Evolutionary conservation across 2,329 filamentous ascomycete genomes (phyloP), one percentile per base, ranked within the genome.

Genomic region (Alternaria incomplexa): DNA sequence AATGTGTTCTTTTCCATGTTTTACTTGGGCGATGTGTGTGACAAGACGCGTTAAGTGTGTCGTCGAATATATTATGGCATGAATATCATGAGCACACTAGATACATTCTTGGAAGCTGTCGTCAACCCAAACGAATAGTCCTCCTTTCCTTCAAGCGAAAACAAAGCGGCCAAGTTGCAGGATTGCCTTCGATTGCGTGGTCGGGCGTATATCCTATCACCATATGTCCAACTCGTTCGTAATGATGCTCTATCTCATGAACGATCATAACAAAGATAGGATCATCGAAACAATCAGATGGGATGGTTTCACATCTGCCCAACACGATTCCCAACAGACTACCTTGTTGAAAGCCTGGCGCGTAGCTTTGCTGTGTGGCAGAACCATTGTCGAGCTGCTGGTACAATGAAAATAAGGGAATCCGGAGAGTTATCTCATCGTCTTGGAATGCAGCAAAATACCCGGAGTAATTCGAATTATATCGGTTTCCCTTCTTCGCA

Each of bases 41-140:
- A n/a, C 7, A 36, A 4, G 30, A 15, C 32, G 32, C 32, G 3
- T 36, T 5, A 36, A n/a, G 1, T 36, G 15, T n/a, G 32, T n/a
- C 15, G 9, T n/a, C 15, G 2, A n/a, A n/a, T 2, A 9, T 2
- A 15, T 8, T 4, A 0, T 36, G 4, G 9, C 32, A 8, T 10
- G 8, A 1, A 4, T 20, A 8, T 3, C 0, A 13, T 7, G 8
- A 3, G 20, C 4, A 3, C 8, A 12, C 0, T 1, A 28, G 15
- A 3, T 8, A 8, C 15, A 6, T 13, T 9, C 3, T 1, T 12
- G 11, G 17, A 50, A 50, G 46, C 25, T 30, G 10, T 5, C 6
- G 2, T 30, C 10, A 50, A 4, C 25, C 46, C 11, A 50, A 50
- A 1, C 46, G 46, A 30, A 50, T 22, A 20, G 25, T 50, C 12